Percentiles rank a stretch among this genome's conserved stretches.
These are phyloP conservation scores for Lantana camara DNA, from an alignment of 257 asterid species.

Conservation along the genomic window DNA sequence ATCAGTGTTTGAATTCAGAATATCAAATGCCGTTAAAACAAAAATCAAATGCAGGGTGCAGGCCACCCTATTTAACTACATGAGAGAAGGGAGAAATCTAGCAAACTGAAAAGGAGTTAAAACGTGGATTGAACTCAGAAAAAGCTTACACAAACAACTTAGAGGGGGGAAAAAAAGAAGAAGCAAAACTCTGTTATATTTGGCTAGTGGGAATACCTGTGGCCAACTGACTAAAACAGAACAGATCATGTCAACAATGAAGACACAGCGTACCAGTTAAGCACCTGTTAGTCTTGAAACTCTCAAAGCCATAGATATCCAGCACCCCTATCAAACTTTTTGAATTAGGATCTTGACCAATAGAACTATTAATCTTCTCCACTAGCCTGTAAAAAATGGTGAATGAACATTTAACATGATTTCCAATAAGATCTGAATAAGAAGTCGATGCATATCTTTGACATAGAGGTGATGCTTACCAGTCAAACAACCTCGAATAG, in stretches of 20 bases:
- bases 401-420: constrained; percentile 7
- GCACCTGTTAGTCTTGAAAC: constrained; percentile 97
- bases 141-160: constrained; percentile 10
- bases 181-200: constrained; percentile 18
- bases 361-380: constrained; percentile 68
- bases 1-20: constrained; percentile 4
- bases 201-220: constrained; percentile 20
- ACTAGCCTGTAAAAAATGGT: constrained; percentile 64
- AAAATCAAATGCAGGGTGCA: neutral
- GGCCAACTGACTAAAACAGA: constrained; percentile 23
- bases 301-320: constrained; percentile 89
- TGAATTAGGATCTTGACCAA: constrained; percentile 78
- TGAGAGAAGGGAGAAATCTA: neutral
- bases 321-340: constrained; percentile 74
- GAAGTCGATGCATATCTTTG: neutral
- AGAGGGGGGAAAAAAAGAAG: constrained; percentile 21
- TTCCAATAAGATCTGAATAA: constrained; percentile 6
- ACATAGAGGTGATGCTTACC: constrained; percentile 52
- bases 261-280: constrained; percentile 71
- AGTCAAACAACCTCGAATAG: constrained; percentile 92
- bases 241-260: constrained; percentile 36
- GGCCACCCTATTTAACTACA: constrained; percentile 3
- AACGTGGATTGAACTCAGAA: neutral
- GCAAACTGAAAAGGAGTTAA: neutral
- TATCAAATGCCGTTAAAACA: neutral